Evolutionary conservation across 768 basidiomycete genomes (phyloP).

Genomic region (Termitomyces sp.): DNA sequence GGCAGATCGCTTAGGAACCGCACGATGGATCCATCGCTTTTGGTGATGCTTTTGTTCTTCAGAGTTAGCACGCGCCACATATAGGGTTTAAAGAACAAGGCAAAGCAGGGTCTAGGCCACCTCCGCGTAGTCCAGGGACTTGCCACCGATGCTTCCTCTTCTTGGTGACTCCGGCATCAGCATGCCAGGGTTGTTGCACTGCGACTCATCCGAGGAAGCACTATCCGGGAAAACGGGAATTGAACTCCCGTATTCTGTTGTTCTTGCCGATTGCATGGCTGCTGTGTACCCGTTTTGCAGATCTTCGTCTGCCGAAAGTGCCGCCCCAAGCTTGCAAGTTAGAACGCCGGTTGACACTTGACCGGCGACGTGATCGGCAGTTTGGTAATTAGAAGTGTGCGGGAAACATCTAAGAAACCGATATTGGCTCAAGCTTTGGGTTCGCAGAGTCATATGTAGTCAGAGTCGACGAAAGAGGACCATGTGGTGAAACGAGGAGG

Average conservation of each 20-base stretch:
- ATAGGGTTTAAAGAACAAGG: neutral
- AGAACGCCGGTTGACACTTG: conserved; percentile 8
- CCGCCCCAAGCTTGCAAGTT: neutral
- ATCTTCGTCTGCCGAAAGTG: conserved; percentile 8
- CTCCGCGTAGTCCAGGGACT: conserved; percentile 14
- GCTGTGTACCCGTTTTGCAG: neutral
- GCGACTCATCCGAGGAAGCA: neutral
- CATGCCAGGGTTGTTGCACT: neutral
- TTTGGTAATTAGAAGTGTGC: conserved; percentile 12
- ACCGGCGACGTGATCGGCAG: conserved; percentile 17
- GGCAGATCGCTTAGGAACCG: conserved; percentile 1
- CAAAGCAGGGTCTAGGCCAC: neutral
- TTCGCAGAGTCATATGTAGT: neutral
- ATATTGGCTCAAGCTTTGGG: conserved; percentile 6
- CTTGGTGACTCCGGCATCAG: conserved; percentile 4
- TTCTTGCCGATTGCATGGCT: neutral
- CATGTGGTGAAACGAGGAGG: neutral
- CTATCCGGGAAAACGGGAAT: neutral
- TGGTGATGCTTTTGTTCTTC: conserved; percentile 5
- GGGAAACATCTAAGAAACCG: conserved; percentile 13
- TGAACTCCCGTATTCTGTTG: neutral
- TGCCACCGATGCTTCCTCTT: neutral
- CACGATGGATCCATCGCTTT: neutral
- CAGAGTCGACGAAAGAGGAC: too few relatives aligned
- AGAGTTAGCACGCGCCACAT: conserved; percentile 13